Conservation (phyloP, 2,329 filamentous ascomycete species). For the Penicillium sp. region DNA sequence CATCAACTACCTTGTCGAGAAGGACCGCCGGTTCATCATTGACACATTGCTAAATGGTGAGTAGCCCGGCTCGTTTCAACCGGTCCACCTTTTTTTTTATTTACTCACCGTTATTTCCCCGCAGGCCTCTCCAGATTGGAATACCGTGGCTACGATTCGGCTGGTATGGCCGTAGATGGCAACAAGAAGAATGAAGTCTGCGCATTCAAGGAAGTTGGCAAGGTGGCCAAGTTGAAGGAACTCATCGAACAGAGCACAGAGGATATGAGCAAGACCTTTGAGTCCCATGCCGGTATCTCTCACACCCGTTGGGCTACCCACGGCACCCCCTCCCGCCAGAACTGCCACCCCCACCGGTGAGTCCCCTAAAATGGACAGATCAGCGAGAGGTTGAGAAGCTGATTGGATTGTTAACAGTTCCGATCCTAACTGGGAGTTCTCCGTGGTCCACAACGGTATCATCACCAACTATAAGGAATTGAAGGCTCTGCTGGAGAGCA, state of each 20-base stretch:
- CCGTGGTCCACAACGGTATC: slow-evolving; percentile 98
- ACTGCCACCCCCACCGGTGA: slow-evolving; percentile 98
- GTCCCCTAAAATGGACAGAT: slow-evolving; percentile 27
- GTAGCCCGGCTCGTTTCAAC: neutral
- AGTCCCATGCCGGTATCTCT: slow-evolving; percentile 97
- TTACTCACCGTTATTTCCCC: slow-evolving; percentile 6
- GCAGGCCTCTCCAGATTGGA: slow-evolving; percentile 89
- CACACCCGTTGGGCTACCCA: slow-evolving; percentile 99
- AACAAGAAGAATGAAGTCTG: slow-evolving; percentile 98
- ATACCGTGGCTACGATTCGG: slow-evolving; percentile 98
- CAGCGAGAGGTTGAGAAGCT: neutral
- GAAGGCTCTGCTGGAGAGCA: slow-evolving; percentile 85
- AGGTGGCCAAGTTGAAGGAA: slow-evolving; percentile 93
- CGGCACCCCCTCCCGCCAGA: slow-evolving; percentile 85
- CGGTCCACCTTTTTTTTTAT: neutral
- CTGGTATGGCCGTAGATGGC: slow-evolving; percentile 90
- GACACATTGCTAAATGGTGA: slow-evolving; percentile 92
- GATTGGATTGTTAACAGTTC: slow-evolving; percentile 58
- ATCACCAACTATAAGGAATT: slow-evolving; percentile 99
- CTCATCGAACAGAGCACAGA: slow-evolving; percentile 81
- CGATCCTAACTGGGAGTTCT: slow-evolving; percentile 92
- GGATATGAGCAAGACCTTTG: slow-evolving; percentile 89
- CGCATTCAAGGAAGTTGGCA: slow-evolving; percentile 98
- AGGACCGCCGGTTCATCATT: slow-evolving; percentile 94
- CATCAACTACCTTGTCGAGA: slow-evolving; percentile 99